A percentile compares a stretch with the other conserved stretches of the same genome.
phyloP scores from a whole-genome alignment of 441 rosid genomes.

The Geranium incanum region DNA sequence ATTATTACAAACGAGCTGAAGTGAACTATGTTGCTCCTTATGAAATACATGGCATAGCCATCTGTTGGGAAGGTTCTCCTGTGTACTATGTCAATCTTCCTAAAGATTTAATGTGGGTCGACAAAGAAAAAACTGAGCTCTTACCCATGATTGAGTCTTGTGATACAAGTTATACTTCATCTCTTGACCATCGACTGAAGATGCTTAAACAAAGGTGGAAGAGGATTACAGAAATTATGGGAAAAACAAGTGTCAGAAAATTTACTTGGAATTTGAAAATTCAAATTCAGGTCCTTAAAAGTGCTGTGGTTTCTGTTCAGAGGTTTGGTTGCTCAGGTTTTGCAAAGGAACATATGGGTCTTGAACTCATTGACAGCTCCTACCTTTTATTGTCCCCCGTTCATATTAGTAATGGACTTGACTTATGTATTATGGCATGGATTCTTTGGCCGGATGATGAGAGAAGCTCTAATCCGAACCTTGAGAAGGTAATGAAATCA shows the following conservation, averaged over 20 bases:
- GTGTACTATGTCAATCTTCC: conserved; percentile 76
- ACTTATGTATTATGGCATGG: conserved; percentile 78
- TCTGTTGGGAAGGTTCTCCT: conserved; percentile 87
- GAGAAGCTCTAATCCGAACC: conserved; percentile 73
- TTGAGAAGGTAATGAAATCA: conserved; percentile 64
- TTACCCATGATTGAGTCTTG: conserved; percentile 27
- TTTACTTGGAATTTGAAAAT: conserved; percentile 89
- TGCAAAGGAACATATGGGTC: conserved; percentile 35
- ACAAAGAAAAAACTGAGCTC: conserved; percentile 33
- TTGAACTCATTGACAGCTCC: conserved; percentile 49
- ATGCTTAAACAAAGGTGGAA: conserved; percentile 62
- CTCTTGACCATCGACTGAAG: conserved; percentile 39
- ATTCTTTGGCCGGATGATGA: conserved; percentile 99
- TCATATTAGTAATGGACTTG: conserved; percentile 53
- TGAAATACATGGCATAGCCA: conserved; percentile 84
- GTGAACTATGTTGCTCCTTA: conserved; percentile 39
- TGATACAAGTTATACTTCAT: conserved; percentile 30
- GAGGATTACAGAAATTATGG: conserved; percentile 66
- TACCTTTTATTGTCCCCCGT: conserved; percentile 46
- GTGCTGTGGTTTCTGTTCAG: conserved; percentile 63
- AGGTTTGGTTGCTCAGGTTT: conserved; percentile 45
- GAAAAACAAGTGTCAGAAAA: conserved; percentile 55
- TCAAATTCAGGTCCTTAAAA: conserved; percentile 79
- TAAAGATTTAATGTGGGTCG: conserved; percentile 56
- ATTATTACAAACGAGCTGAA: conserved; percentile 55